Percentiles rank a stretch among this genome's conserved stretches.
Conservation (phyloP, 148 eudicot species). For the Limonium bicolor region DNA sequence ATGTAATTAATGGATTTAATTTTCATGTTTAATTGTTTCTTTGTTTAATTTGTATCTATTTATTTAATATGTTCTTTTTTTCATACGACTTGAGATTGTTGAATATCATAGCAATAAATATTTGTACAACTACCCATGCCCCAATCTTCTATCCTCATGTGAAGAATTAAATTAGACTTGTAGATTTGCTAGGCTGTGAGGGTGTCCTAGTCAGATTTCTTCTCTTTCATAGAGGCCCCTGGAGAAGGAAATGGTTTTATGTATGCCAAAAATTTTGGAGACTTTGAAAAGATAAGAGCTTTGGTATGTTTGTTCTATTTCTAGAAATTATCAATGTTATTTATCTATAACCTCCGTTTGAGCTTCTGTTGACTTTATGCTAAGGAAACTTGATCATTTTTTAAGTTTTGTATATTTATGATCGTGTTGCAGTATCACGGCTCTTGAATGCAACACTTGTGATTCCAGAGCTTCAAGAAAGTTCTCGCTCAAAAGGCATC, state of each 20-base stretch:
- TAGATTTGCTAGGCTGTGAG: too few relatives aligned
- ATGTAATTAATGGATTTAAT: too few relatives aligned
- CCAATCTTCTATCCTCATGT: too few relatives aligned
- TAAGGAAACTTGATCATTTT: conserved; percentile 1
- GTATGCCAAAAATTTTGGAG: conserved; percentile 83
- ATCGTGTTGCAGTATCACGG: conserved; percentile 80
- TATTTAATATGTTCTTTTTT: too few relatives aligned
- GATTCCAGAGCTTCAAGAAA: conserved; percentile 90
- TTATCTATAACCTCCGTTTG: too few relatives aligned
- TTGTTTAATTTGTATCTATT: too few relatives aligned
- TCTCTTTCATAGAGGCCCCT: conserved; percentile 42
- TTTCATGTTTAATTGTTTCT: too few relatives aligned
- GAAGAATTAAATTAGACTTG: too few relatives aligned
- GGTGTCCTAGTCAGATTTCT: too few relatives aligned
- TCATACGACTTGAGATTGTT: too few relatives aligned
- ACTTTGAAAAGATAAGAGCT: conserved; percentile 73
- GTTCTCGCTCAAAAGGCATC: conserved; percentile 63
- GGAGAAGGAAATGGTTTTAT: conserved; percentile 62
- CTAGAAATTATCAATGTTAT: neutral
- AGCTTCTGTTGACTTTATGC: neutral
- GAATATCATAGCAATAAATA: too few relatives aligned
- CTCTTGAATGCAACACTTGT: conserved; percentile 94
- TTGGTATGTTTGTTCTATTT: conserved; percentile 38
- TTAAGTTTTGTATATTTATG: conserved; percentile 60
- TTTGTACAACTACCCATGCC: too few relatives aligned